Conservation (phyloP, 2,329 filamentous ascomycete genomes). For the Penicillium sp. region DNA sequence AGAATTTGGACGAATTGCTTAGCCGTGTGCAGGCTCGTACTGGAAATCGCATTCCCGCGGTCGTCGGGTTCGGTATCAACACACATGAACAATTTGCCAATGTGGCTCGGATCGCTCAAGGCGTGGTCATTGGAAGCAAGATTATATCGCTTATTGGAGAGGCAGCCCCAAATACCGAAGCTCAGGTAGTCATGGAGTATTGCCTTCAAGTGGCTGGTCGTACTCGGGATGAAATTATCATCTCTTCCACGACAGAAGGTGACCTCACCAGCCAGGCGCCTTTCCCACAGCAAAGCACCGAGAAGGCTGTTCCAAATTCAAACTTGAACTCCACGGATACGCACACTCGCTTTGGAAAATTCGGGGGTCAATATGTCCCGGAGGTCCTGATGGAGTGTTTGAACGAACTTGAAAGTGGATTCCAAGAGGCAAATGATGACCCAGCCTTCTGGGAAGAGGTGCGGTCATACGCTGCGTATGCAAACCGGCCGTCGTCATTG, state of each 20-base stretch:
- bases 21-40: constrained; percentile 84
- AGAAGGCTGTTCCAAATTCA: no score
- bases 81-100: constrained; percentile 87
- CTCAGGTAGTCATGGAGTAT: constrained; percentile 77
- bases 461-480: constrained; percentile 87
- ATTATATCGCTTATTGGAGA: constrained; percentile 77
- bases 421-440: constrained; percentile 80
- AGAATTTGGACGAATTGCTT: constrained; percentile 58
- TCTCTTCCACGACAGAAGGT: no score
- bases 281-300: no score
- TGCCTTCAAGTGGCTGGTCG: constrained; percentile 69
- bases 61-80: constrained; percentile 91
- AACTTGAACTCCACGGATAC: neutral
- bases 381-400: constrained; percentile 94
- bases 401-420: constrained; percentile 81
- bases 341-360: constrained; percentile 38
- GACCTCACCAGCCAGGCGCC: no score
- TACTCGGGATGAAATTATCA: neutral
- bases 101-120: constrained; percentile 78
- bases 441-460: constrained; percentile 94
- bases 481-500: constrained; percentile 85
- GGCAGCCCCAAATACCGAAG: constrained; percentile 62
- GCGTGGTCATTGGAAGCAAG: constrained; percentile 92
- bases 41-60: constrained; percentile 74
- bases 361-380: constrained; percentile 92